These are phyloP conservation scores for Sarcocystis neurona DNA, from an alignment of 169 alveolate species.

Conservation along the genomic window DNA sequence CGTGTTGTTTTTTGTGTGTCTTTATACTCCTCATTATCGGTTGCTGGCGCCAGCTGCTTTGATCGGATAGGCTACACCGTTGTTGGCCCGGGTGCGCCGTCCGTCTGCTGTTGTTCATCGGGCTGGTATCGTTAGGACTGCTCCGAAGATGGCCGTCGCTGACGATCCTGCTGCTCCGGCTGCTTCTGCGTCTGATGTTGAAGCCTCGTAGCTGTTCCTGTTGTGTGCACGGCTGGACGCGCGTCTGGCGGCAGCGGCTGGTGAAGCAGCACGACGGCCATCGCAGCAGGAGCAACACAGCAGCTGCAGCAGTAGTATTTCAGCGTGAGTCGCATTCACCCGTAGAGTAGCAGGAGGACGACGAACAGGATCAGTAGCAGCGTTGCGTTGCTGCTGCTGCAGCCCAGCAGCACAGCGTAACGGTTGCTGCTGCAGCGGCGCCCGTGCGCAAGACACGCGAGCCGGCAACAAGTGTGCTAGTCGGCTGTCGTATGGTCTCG, in stretches of 20 bases:
- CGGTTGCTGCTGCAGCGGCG: not conserved
- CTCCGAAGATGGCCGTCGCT: too few relatives aligned
- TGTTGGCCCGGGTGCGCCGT: too few relatives aligned
- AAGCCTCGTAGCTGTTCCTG: not conserved
- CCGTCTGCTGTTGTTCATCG: too few relatives aligned
- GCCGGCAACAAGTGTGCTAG: not conserved
- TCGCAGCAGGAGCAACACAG: not conserved
- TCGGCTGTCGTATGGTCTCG: too few relatives aligned
- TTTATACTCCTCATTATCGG: too few relatives aligned
- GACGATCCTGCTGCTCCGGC: not conserved
- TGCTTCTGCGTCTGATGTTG: not conserved
- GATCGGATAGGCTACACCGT: too few relatives aligned
- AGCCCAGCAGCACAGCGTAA: not conserved
- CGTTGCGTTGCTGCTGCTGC: not conserved
- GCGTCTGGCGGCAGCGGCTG: conserved; percentile 35
- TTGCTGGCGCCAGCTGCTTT: too few relatives aligned
- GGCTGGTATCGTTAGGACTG: too few relatives aligned
- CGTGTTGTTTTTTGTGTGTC: too few relatives aligned
- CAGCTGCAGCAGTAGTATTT: conserved; percentile 33
- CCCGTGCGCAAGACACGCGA: too few relatives aligned
- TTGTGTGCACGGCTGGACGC: too few relatives aligned
- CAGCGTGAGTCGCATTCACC: not conserved
- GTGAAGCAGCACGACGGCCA: conserved; percentile 11
- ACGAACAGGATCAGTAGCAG: not conserved
- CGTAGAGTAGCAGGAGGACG: not conserved